phyloP scores from a whole-genome alignment of 164 flowering plant species.

The Magnolia sinica region DNA sequence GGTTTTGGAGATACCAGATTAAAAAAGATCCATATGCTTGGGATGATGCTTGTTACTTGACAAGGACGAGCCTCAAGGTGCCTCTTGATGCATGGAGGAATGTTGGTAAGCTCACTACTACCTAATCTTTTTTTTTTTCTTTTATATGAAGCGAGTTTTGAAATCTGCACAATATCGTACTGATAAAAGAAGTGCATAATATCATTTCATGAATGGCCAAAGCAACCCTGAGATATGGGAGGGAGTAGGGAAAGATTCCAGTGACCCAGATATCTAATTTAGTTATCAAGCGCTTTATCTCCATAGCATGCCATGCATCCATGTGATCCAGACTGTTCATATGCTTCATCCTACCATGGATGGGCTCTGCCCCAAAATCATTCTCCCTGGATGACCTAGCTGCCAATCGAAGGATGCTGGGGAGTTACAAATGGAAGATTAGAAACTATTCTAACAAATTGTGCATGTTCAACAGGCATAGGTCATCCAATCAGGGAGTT shows the following conservation, averaged over 20 bases:
- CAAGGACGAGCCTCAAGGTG: constrained; percentile 56
- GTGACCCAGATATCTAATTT: background rate
- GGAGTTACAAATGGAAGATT: background rate
- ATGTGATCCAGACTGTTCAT: background rate
- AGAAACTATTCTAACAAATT: background rate
- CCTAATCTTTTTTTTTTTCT: background rate
- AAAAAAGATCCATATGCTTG: constrained; percentile 72
- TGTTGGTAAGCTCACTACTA: constrained; percentile 41
- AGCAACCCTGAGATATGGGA: background rate
- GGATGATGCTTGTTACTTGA: constrained; percentile 92
- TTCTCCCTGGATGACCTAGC: background rate
- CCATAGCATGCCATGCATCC: background rate
- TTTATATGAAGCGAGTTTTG: no score
- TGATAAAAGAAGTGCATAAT: no score
- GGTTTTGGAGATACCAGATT: constrained; percentile 89
- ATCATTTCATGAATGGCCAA: no score
- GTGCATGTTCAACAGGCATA: no score
- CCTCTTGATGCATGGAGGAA: constrained; percentile 65
- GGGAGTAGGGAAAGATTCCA: background rate
- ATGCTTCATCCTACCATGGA: background rate
- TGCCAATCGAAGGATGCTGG: background rate
- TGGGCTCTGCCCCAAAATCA: background rate
- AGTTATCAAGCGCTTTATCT: background rate
- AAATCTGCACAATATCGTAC: no score
- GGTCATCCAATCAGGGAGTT: no score